Evolutionary conservation across 2,329 filamentous ascomycete genomes (phyloP), one percentile per base, ranked within the genome.

Genomic region (Mollisiaceae sp.): DNA sequence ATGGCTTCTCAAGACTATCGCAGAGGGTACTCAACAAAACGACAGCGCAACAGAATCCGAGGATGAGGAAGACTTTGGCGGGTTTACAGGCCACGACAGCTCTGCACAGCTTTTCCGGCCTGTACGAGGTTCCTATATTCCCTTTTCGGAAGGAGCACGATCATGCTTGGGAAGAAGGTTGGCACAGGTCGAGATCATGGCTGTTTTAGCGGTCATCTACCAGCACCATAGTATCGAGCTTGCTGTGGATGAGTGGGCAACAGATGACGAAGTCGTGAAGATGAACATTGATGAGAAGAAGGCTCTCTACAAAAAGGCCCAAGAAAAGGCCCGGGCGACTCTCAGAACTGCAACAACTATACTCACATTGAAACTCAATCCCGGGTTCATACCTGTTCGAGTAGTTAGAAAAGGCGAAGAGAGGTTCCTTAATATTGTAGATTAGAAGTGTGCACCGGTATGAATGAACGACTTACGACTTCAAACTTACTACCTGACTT

Each of bases 361-460:
- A 64, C 82, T 94, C 66, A 93, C 91, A 66, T 79, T 94, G 70
- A 91, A 92, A 79, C 81, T 94, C 77, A 82, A 87, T 36, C 80
- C 84, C 62, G 86, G 70, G 4, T 73, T 66, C 52, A 71, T 94
- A 39, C 89, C 89, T 0, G 79, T 94, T 47, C 79, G 90, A 68
- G 77, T 94, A 69, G 89, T 92, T 11, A 86, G 80, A 79, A 86
- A 89, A 70, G 91, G 91, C 0, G 78, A 85, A 69, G 92, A 94
- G 82, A 84, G 84, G 72, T 93, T 94, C 78, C 78, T 85, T 43
- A 73, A 72, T 56, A 67, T 74, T 57, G 35, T 75, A 57, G 70
- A 76, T 45, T 67, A 64, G 45, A 47, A 14, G 50, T 35, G 32
- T 54, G 22, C 5, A n/a, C 14, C 22, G 4, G 50, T 24, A 50